phyloP scores from a whole-genome alignment of 2,329 filamentous ascomycete species.

The Venturia oleaginea region DNA sequence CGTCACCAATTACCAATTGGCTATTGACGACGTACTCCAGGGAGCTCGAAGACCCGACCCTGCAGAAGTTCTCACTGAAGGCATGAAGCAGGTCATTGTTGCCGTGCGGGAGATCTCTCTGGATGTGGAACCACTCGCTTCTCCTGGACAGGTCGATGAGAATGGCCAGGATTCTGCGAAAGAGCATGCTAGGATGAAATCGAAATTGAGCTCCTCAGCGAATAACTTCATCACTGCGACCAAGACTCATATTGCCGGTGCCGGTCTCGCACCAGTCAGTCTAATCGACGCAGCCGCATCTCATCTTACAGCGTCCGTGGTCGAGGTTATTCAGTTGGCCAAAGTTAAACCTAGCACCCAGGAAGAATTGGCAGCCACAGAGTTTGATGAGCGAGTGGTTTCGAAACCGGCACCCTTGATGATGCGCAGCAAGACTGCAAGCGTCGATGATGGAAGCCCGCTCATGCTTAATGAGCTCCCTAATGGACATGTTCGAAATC shows the following conservation, averaged over 20 bases:
- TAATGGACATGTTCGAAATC: conserved; percentile 17
- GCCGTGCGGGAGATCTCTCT: conserved; percentile 77
- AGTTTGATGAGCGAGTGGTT: not conserved
- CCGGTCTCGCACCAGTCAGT: conserved; percentile 84
- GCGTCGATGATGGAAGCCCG: not conserved
- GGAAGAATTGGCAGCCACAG: conserved; percentile 59
- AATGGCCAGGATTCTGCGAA: conserved; percentile 23
- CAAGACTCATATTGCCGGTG: conserved; percentile 78
- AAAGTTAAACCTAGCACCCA: conserved; percentile 72
- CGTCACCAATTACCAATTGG: conserved; percentile 89
- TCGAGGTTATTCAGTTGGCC: conserved; percentile 74
- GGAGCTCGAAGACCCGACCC: conserved; percentile 66
- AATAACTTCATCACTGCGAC: conserved; percentile 93
- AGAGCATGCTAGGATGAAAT: conserved; percentile 64
- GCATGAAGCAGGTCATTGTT: conserved; percentile 78
- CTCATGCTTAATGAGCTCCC: not conserved
- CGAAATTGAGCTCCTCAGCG: conserved; percentile 79
- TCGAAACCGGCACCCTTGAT: conserved; percentile 5
- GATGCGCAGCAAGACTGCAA: not conserved
- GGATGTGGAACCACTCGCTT: conserved; percentile 55
- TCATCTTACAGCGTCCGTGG: conserved; percentile 74
- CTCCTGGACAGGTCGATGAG: conserved; percentile 11
- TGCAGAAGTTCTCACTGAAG: conserved; percentile 60
- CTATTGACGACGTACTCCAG: conserved; percentile 82
- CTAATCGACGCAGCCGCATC: conserved; percentile 87